phyloP scores from a whole-genome alignment of 2,329 filamentous ascomycete genomes.

The Westerdykella aurantiaca region DNA sequence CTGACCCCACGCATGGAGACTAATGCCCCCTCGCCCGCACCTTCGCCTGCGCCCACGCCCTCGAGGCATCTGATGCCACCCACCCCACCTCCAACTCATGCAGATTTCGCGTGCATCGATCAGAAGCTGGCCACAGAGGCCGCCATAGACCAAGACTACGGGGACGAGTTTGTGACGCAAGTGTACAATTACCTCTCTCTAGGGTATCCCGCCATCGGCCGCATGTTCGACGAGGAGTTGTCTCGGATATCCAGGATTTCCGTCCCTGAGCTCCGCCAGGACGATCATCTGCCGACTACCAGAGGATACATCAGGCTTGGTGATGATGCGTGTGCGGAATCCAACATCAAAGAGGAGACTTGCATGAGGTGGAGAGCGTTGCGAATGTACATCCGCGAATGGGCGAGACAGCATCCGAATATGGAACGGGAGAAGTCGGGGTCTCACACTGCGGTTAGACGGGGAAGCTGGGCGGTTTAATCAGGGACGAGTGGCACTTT shows the following conservation, averaged over 20 bases:
- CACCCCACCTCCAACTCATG: constrained; percentile 34
- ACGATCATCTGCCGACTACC: constrained; percentile 60
- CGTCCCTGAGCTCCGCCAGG: constrained; percentile 61
- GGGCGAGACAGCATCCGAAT: constrained; percentile 79
- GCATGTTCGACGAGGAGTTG: constrained; percentile 77
- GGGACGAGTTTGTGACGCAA: constrained; percentile 82
- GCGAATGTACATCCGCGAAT: constrained; percentile 77
- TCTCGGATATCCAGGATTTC: constrained; percentile 70
- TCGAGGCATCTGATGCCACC: constrained; percentile 27
- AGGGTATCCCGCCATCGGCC: constrained; percentile 81
- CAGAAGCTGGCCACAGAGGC: constrained; percentile 40
- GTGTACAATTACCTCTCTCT: constrained; percentile 96
- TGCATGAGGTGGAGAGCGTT: constrained; percentile 80
- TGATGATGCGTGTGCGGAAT: constrained; percentile 44
- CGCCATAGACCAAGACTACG: constrained; percentile 61
- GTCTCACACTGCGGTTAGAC: constrained; percentile 40
- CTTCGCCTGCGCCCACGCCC: constrained; percentile 35
- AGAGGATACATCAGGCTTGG: constrained; percentile 66
- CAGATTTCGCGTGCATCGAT: constrained; percentile 39
- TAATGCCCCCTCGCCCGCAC: constrained; percentile 39
- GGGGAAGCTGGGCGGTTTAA: constrained; percentile 43
- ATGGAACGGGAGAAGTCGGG: constrained; percentile 42
- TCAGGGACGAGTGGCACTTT: neutral
- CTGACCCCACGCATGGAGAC: constrained; percentile 44
- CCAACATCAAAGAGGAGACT: constrained; percentile 46